These are phyloP conservation scores for Fusarium sp. DNA, from an alignment of 2,329 filamentous ascomycete species.

Conservation along the genomic window DNA sequence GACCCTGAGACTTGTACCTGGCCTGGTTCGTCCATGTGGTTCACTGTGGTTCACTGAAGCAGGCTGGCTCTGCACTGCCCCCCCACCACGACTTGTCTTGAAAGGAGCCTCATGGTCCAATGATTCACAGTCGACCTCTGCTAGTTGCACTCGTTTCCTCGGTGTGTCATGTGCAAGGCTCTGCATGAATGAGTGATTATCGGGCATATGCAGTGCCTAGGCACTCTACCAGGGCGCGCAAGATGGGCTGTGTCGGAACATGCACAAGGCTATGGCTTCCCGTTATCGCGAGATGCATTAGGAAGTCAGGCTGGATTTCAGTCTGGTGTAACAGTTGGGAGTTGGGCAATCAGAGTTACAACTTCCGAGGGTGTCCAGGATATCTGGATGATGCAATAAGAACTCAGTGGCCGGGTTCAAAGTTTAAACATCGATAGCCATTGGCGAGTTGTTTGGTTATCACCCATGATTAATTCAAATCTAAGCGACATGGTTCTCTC, in stretches of 20 bases:
- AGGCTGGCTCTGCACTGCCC: not conserved
- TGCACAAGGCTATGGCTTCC: not conserved
- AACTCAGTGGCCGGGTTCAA: not conserved
- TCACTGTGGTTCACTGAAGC: not conserved
- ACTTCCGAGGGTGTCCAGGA: not conserved
- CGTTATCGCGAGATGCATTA: not conserved
- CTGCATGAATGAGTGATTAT: slow-evolving; percentile 6
- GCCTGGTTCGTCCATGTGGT: not conserved
- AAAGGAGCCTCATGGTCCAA: not conserved
- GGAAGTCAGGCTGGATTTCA: not conserved
- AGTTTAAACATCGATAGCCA: not conserved
- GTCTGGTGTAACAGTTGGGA: not conserved
- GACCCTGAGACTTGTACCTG: slow-evolving; percentile 15
- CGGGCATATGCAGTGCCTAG: slow-evolving; percentile 1
- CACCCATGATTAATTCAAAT: not conserved
- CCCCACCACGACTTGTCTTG: slow-evolving; percentile 2
- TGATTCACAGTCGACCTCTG: slow-evolving; percentile 19
- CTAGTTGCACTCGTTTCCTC: not conserved
- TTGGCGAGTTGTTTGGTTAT: not conserved
- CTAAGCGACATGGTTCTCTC: not conserved
- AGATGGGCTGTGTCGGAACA: not conserved
- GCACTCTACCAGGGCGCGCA: slow-evolving; percentile 8
- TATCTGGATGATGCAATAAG: not conserved
- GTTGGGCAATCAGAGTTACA: not conserved
- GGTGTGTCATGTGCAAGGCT: not conserved